These are phyloP conservation scores for Tolypocladium sp. DNA, from an alignment of 2,329 filamentous ascomycete genomes.

Conservation along the genomic window DNA sequence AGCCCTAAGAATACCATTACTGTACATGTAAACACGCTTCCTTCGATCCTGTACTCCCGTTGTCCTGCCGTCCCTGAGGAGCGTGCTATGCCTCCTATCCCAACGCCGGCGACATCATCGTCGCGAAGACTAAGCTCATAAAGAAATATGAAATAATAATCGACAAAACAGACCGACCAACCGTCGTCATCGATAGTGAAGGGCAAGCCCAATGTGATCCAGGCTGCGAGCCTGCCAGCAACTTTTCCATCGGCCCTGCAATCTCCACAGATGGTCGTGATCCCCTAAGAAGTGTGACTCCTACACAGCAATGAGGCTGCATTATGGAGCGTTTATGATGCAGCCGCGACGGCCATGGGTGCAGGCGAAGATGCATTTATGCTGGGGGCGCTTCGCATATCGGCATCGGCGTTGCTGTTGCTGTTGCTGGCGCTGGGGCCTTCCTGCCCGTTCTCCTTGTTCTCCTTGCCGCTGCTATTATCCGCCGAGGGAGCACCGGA, in stretches of 20 bases:
- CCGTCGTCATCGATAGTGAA: not conserved
- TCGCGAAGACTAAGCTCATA: constrained; percentile 10
- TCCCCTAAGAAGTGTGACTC: not conserved
- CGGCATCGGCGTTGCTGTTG: constrained; percentile 36
- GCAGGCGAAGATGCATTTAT: constrained; percentile 43
- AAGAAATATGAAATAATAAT: constrained; percentile 1
- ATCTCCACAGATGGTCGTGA: not conserved
- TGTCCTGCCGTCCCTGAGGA: constrained; percentile 3
- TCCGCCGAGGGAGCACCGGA: constrained; percentile 37
- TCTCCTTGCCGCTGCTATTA: constrained; percentile 52
- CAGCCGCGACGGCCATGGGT: constrained; percentile 36
- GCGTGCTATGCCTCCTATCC: constrained; percentile 4
- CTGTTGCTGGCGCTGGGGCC: constrained; percentile 38
- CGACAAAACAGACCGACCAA: not conserved
- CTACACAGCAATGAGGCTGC: not conserved
- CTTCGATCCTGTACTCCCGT: constrained; percentile 7
- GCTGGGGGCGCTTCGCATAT: constrained; percentile 44
- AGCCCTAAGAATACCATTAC: not conserved
- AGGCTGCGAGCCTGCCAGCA: not conserved
- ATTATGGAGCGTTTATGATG: constrained; percentile 16
- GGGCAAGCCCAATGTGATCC: not conserved
- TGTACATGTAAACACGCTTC: constrained; percentile 2
- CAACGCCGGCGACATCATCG: constrained; percentile 19
- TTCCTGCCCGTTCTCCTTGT: constrained; percentile 48
- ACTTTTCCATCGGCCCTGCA: not conserved